Evolutionary conservation across 2,329 filamentous ascomycete genomes (phyloP).

Genomic region (Phialophora verrucosa): DNA sequence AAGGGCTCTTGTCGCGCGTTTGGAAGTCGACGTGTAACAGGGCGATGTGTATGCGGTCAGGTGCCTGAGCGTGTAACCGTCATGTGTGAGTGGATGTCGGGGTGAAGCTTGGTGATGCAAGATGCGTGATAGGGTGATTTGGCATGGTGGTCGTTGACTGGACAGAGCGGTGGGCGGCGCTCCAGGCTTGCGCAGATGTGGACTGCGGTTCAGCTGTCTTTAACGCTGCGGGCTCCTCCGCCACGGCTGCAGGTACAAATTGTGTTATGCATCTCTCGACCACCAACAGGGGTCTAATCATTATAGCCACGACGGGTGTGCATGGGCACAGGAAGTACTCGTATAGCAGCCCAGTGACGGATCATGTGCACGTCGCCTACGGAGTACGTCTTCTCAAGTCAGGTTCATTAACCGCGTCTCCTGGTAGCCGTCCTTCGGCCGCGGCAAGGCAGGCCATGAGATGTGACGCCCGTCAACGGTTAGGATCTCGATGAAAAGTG

Average conservation of each 20-base stretch:
- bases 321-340: background rate
- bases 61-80: constrained; percentile 30
- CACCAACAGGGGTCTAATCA: background rate
- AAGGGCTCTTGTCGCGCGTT: constrained; percentile 27
- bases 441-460: background rate
- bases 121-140: constrained; percentile 23
- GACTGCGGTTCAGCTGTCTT: constrained; percentile 28
- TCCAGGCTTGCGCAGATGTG: constrained; percentile 4
- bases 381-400: background rate
- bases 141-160: constrained; percentile 20
- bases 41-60: constrained; percentile 8
- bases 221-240: constrained; percentile 21
- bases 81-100: constrained; percentile 22
- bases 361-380: background rate
- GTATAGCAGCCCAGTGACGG: background rate
- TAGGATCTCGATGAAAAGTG: background rate
- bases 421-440: background rate
- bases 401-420: background rate
- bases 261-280: constrained; percentile 24
- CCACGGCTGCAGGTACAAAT: constrained; percentile 39
- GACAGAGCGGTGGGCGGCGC: constrained; percentile 2
- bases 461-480: background rate
- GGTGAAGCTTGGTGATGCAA: constrained; percentile 7
- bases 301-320: background rate
- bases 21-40: constrained; percentile 15